phyloP scores from a whole-genome alignment of 768 basidiomycete genomes.

The Collybia sordida region DNA sequence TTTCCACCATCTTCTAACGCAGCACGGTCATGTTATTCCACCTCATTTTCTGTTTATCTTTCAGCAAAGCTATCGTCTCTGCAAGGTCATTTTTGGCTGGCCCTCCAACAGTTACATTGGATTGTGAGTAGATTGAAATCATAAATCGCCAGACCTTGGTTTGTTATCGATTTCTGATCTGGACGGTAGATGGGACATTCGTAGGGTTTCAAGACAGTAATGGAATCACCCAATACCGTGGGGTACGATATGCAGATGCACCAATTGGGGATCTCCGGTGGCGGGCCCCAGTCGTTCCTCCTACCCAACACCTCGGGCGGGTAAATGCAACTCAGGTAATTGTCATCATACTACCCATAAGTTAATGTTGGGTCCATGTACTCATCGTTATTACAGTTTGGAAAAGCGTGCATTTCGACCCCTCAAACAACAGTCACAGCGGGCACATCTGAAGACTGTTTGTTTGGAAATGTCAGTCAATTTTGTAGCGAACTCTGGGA shows the following conservation, averaged over 20 bases:
- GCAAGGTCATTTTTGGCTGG: too few species aligned
- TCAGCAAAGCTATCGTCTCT: too few species aligned
- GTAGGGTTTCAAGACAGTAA: slow-evolving; percentile 27
- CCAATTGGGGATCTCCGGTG: slow-evolving; percentile 41
- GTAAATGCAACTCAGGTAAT: slow-evolving; percentile 36
- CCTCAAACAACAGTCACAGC: slow-evolving; percentile 24
- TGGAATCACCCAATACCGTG: slow-evolving; percentile 35
- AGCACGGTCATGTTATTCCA: too few species aligned
- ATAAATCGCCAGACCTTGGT: not conserved
- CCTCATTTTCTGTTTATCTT: too few species aligned
- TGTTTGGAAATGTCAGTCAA: slow-evolving; percentile 38
- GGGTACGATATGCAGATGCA: slow-evolving; percentile 43
- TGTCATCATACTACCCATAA: not conserved
- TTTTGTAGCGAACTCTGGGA: not conserved
- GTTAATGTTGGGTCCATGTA: not conserved
- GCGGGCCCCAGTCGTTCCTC: slow-evolving; percentile 38
- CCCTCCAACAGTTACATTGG: slow-evolving; percentile 16
- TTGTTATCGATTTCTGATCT: not conserved
- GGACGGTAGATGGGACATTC: slow-evolving; percentile 35
- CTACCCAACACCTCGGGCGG: slow-evolving; percentile 31
- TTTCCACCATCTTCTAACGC: too few species aligned
- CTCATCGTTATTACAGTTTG: slow-evolving; percentile 25
- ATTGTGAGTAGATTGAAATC: slow-evolving; percentile 15
- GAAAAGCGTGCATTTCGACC: slow-evolving; percentile 31
- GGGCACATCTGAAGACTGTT: slow-evolving; percentile 39